phyloP scores from a whole-genome alignment of 2,329 filamentous ascomycete genomes.

The Aspergillus sp. region DNA sequence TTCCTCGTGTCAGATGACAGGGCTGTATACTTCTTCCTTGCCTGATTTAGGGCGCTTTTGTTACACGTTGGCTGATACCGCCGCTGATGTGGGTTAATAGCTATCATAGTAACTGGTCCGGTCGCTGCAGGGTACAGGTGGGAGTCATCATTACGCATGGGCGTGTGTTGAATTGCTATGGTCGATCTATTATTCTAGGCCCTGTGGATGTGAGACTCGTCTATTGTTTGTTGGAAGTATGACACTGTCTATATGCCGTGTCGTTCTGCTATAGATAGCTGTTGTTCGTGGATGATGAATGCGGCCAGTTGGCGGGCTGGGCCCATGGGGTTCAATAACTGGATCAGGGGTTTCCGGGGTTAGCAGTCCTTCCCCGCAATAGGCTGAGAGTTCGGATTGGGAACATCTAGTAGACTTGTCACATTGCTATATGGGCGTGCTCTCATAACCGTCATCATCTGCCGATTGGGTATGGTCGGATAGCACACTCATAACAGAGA shows the following conservation, averaged over 20 bases:
- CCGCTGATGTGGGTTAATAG: background rate
- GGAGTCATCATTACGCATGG: background rate
- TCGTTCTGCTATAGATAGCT: background rate
- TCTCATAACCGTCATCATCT: background rate
- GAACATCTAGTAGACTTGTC: background rate
- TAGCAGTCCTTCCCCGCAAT: background rate
- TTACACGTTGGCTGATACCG: background rate
- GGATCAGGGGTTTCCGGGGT: background rate
- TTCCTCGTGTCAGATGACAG: background rate
- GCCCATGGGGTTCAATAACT: background rate
- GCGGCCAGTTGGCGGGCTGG: background rate
- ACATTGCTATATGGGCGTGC: background rate
- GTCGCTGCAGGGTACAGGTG: background rate
- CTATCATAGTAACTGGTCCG: background rate
- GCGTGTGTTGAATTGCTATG: background rate
- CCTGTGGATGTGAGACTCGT: background rate
- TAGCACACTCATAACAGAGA: background rate
- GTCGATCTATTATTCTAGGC: background rate
- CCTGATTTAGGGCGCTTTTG: background rate
- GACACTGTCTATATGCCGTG: background rate
- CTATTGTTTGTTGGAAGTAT: too few relatives aligned
- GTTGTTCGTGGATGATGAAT: background rate
- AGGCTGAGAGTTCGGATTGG: background rate
- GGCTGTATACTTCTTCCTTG: background rate
- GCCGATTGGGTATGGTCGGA: background rate